Evolutionary conservation across 805 yeast species (phyloP).

Genomic region (Saccharomycopsis fodiens): DNA sequence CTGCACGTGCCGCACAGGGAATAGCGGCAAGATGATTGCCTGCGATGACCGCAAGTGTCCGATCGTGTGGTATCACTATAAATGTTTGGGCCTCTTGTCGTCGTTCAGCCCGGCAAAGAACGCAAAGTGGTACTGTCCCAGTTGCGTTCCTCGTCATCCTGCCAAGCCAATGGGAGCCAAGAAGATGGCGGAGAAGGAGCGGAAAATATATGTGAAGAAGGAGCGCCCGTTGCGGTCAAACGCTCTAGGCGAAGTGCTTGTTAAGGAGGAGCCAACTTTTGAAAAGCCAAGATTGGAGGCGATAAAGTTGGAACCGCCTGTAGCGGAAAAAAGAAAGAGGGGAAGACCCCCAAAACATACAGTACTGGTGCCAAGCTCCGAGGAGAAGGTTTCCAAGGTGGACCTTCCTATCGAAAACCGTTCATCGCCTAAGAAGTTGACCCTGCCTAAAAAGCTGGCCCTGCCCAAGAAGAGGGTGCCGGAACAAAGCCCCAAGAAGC

Average conservation of each 20-base stretch:
- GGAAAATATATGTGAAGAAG: not conserved
- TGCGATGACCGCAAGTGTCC: constrained; percentile 76
- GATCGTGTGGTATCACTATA: constrained; percentile 66
- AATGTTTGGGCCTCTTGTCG: constrained; percentile 52
- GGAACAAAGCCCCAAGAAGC: too few species aligned
- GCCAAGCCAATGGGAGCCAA: constrained; percentile 7
- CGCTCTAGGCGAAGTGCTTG: not conserved
- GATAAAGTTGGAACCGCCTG: too few species aligned
- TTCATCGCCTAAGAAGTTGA: too few species aligned
- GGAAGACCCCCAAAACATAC: too few species aligned
- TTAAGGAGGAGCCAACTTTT: too few species aligned
- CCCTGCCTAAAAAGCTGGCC: too few species aligned
- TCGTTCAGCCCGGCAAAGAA: constrained; percentile 45
- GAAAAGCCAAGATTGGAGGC: too few species aligned
- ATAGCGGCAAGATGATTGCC: constrained; percentile 79
- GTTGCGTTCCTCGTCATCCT: constrained; percentile 26
- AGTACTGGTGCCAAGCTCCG: too few species aligned
- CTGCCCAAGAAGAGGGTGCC: too few species aligned
- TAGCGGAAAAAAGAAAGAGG: too few species aligned
- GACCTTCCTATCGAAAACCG: too few species aligned
- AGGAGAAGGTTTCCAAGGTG: too few species aligned
- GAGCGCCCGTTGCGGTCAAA: not conserved
- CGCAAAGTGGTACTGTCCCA: constrained; percentile 70
- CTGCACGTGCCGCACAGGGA: constrained; percentile 40
- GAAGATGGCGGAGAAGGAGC: constrained; percentile 4